These are phyloP conservation scores for Diaporthe ilicicola DNA, from an alignment of 2,329 filamentous ascomycete species.

Conservation along the genomic window DNA sequence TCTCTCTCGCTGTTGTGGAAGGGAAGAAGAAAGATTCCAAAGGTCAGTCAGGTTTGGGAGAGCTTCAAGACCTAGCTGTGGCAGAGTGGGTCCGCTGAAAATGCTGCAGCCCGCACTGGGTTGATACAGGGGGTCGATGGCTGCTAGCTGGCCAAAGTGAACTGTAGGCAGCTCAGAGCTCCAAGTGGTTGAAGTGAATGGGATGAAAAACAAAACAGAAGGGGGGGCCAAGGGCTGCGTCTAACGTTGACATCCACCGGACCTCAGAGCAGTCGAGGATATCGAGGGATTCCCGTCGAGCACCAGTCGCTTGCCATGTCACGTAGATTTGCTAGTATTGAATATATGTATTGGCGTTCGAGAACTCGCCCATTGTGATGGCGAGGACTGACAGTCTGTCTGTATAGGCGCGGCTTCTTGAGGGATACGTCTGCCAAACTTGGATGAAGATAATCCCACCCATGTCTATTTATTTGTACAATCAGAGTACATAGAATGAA, in stretches of 20 bases:
- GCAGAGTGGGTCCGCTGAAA: not conserved
- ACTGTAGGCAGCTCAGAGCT: not conserved
- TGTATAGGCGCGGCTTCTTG: no score
- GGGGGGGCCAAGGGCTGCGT: not conserved
- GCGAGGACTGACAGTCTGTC: no score
- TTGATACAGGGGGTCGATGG: not conserved
- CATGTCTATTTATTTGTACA: no score
- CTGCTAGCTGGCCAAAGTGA: not conserved
- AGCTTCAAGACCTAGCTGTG: not conserved
- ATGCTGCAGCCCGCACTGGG: not conserved
- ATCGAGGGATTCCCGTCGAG: no score
- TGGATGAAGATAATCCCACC: no score
- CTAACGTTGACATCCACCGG: not conserved
- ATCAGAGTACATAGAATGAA: no score
- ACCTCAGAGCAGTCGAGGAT: no score
- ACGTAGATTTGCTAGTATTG: not conserved
- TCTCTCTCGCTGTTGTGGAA: slow-evolving; percentile 10
- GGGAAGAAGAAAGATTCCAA: not conserved
- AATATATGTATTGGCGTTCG: not conserved
- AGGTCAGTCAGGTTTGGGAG: not conserved
- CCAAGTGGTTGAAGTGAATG: not conserved
- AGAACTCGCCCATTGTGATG: no score
- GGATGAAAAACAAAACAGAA: not conserved
- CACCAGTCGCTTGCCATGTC: no score
- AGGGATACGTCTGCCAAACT: no score